phyloP scores from a whole-genome alignment of 768 basidiomycete genomes.

The Asterophora lycoperdoides region DNA sequence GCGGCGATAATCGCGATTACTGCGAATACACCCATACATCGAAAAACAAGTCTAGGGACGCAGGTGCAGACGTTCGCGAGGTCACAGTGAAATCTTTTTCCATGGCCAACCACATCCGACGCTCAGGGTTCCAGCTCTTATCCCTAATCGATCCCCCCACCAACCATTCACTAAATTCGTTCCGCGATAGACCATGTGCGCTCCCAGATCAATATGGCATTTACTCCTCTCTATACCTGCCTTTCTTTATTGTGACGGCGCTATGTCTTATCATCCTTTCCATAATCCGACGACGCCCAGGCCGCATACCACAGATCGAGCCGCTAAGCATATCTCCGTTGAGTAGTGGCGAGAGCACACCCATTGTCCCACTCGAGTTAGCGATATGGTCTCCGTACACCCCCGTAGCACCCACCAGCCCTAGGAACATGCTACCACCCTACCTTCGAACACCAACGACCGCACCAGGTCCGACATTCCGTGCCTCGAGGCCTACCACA shows the following conservation, averaged over 20 bases:
- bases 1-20: conserved; percentile 90
- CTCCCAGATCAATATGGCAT: conserved; percentile 71
- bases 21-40: conserved; percentile 67
- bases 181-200: conserved; percentile 66
- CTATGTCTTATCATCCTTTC: conserved; percentile 48
- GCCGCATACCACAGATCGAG: conserved; percentile 24
- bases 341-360: conserved; percentile 22
- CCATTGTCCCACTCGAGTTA: conserved; percentile 30
- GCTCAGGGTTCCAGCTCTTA: conserved; percentile 84
- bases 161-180: conserved; percentile 33
- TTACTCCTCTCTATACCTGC: conserved; percentile 60
- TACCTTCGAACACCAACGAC: conserved; percentile 38
- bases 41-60: conserved; percentile 18
- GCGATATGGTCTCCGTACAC: conserved; percentile 42
- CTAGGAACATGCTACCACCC: conserved; percentile 32
- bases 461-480: conserved; percentile 32
- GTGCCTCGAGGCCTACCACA: conserved; percentile 39
- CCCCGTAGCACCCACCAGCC: conserved; percentile 33
- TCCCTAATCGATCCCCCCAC: conserved; percentile 46
- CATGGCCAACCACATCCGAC: conserved; percentile 61
- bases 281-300: conserved; percentile 36
- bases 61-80: conserved; percentile 48
- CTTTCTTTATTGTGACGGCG: conserved; percentile 38
- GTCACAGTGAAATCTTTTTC: conserved; percentile 89
- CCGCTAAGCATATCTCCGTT: conserved; percentile 28